Conservation (phyloP, 2,329 filamentous ascomycete genomes). For the Cryphonectria naterciae region DNA sequence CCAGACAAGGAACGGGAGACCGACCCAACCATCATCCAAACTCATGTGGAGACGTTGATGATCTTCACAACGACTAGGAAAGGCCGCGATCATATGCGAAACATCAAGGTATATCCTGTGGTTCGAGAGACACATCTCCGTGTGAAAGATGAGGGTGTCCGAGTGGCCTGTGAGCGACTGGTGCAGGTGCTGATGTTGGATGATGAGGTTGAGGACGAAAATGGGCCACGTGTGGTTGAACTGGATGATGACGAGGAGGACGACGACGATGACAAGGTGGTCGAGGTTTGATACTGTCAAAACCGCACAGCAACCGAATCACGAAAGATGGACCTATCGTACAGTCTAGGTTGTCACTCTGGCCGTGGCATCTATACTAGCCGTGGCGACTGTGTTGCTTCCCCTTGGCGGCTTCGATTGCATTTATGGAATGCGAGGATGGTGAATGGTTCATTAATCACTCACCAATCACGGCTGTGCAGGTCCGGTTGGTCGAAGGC, state of each 20-base stretch:
- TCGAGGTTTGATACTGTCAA: constrained; percentile 50
- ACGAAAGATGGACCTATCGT: background rate
- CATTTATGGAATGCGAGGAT: background rate
- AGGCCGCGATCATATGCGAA: constrained; percentile 74
- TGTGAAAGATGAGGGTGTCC: constrained; percentile 77
- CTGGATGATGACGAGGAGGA: constrained; percentile 55
- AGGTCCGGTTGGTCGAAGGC: background rate
- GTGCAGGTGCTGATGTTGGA: constrained; percentile 89
- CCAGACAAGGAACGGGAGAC: constrained; percentile 86
- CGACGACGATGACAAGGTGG: constrained; percentile 57
- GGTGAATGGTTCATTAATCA: background rate
- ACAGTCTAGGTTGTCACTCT: background rate
- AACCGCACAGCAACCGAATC: background rate
- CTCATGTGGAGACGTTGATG: constrained; percentile 86
- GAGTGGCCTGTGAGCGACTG: constrained; percentile 83
- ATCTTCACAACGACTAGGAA: constrained; percentile 78
- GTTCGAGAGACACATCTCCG: constrained; percentile 82
- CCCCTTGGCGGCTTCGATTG: background rate
- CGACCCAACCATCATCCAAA: constrained; percentile 76
- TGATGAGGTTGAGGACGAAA: constrained; percentile 51
- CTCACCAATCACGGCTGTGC: background rate
- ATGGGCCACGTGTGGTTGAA: constrained; percentile 50
- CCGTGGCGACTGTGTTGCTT: background rate
- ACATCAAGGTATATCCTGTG: constrained; percentile 84
- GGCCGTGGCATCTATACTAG: background rate